These are phyloP conservation scores for Chrysoporthe deuterocubensis DNA, from an alignment of 2,329 filamentous ascomycete genomes.

Conservation along the genomic window DNA sequence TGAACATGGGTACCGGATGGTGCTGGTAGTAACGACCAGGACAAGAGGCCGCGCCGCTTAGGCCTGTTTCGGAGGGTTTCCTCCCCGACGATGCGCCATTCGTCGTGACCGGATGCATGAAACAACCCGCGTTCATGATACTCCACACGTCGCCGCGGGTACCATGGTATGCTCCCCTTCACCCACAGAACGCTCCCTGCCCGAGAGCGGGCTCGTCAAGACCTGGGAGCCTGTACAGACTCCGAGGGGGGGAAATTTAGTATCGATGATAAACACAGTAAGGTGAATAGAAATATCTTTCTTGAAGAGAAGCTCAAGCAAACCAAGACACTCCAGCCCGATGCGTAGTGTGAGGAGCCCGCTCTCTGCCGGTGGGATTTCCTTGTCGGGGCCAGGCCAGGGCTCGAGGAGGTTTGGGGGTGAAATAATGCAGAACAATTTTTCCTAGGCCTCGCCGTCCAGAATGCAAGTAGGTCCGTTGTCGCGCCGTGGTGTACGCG, in stretches of 20 bases:
- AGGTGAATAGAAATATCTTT: no score
- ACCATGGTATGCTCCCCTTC: no score
- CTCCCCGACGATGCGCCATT: constrained; percentile 7
- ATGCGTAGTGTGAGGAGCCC: constrained; percentile 29
- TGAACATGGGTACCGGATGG: neutral
- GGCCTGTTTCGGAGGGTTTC: constrained; percentile 10
- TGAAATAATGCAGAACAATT: neutral
- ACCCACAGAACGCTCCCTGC: no score
- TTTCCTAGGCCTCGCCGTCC: constrained; percentile 17
- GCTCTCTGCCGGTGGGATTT: neutral
- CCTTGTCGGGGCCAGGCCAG: neutral
- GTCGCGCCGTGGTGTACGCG: constrained; percentile 8
- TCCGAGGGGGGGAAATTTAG: no score
- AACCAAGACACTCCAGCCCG: constrained; percentile 26
- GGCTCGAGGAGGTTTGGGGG: neutral
- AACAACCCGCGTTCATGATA: constrained; percentile 7
- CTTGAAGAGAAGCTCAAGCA: neutral
- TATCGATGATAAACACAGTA: no score
- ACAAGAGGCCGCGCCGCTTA: constrained; percentile 20
- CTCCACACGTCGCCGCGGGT: constrained; percentile 4
- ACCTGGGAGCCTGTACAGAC: no score
- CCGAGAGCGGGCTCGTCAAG: no score
- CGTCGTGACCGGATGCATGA: constrained; percentile 11
- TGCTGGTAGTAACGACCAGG: constrained; percentile 14
- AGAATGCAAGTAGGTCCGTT: constrained; percentile 20